phyloP scores from a whole-genome alignment of 805 yeast species.

The Grigorovia yakushimaensis region DNA sequence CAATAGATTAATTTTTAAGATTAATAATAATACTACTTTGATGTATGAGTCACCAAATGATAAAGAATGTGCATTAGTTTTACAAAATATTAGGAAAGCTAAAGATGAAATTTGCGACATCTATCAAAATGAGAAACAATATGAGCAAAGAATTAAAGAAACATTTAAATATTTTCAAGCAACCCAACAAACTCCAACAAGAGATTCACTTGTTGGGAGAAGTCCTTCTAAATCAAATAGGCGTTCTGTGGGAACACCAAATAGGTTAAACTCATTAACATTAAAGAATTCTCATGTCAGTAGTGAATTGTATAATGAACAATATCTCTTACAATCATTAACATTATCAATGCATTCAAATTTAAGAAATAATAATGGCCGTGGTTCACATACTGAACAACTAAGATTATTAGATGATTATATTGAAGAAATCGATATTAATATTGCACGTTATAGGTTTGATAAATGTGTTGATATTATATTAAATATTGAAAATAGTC shows the following conservation, averaged over 20 bases:
- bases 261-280: conserved; percentile 4
- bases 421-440: conserved; percentile 61
- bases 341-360: conserved; percentile 54
- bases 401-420: conserved; percentile 48
- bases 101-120: conserved; percentile 50
- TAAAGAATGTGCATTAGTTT: conserved; percentile 32
- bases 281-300: neutral
- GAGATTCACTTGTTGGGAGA: conserved; percentile 19
- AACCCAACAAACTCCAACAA: conserved; percentile 25
- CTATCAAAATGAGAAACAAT: conserved; percentile 39
- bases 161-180: conserved; percentile 34
- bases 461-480: conserved; percentile 32
- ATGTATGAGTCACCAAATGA: conserved; percentile 20
- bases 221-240: conserved; percentile 26
- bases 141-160: conserved; percentile 35
- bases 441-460: conserved; percentile 51
- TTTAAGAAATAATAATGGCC: conserved; percentile 41
- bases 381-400: conserved; percentile 33
- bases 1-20: conserved; percentile 13
- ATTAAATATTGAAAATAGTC: conserved; percentile 27
- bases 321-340: conserved; percentile 43
- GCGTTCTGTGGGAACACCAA: conserved; percentile 20
- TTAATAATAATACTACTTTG: conserved; percentile 3
- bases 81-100: conserved; percentile 50
- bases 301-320: conserved; percentile 5